Conservation (phyloP, 2,329 filamentous ascomycete genomes). For the Zarea fungicola region DNA sequence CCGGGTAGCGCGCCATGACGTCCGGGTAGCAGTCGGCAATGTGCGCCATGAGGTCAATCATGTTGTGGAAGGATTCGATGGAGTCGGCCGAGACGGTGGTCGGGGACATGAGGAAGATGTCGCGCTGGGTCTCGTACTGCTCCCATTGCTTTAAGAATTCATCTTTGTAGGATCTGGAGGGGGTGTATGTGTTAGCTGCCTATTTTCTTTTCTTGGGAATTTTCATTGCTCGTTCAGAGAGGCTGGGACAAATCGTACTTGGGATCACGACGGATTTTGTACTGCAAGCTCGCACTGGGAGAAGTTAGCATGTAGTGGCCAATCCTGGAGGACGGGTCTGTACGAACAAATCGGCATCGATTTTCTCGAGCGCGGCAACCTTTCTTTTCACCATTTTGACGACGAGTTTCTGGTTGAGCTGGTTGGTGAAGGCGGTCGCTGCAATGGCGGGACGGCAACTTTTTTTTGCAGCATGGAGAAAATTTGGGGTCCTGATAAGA, state of each 20-base stretch:
- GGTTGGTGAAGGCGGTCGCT: constrained; percentile 1
- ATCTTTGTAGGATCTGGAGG: constrained; percentile 71
- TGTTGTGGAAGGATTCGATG: constrained; percentile 78
- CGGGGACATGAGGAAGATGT: constrained; percentile 85
- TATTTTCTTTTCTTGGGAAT: not conserved
- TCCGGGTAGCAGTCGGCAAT: constrained; percentile 89
- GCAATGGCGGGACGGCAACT: constrained; percentile 7
- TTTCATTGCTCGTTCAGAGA: not conserved
- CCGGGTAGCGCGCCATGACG: constrained; percentile 69
- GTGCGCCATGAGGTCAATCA: constrained; percentile 91
- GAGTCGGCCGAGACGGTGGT: constrained; percentile 71
- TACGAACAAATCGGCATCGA: constrained; percentile 77
- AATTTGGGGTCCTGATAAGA: constrained; percentile 13
- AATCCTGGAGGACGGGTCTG: not conserved
- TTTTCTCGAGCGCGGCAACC: constrained; percentile 87
- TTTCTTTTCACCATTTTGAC: constrained; percentile 77
- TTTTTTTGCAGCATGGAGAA: constrained; percentile 4
- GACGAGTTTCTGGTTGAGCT: not conserved
- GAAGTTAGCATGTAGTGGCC: constrained; percentile 22
- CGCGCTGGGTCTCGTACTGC: constrained; percentile 85
- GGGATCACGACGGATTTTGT: constrained; percentile 86
- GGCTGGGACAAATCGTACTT: constrained; percentile 45
- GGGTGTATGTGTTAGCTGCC: constrained; percentile 14
- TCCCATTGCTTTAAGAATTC: constrained; percentile 85
- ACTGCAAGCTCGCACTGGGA: constrained; percentile 72